Evolutionary conservation across 768 basidiomycete species (phyloP).

Genomic region (Psilocybe sp.): DNA sequence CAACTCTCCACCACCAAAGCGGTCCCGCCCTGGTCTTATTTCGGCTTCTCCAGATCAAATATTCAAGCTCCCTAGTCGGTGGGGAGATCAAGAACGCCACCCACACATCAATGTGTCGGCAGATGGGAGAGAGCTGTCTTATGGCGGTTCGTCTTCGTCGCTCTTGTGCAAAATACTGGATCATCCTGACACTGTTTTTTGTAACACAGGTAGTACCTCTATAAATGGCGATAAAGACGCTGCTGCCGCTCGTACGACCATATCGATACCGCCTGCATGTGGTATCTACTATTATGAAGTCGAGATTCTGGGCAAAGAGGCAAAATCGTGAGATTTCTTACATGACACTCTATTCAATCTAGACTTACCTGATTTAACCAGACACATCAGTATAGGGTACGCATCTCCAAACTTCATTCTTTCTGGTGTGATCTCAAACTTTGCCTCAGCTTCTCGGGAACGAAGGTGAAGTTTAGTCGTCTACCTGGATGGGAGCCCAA

Average conservation of each 20-base stretch:
- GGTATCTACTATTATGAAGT: conserved; percentile 97
- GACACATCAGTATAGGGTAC: conserved; percentile 82
- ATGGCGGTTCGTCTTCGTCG: conserved; percentile 47
- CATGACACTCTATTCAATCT: conserved; percentile 1
- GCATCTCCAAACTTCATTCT: background rate
- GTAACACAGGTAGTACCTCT: conserved; percentile 35
- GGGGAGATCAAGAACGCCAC: conserved; percentile 71
- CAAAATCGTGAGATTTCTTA: conserved; percentile 61
- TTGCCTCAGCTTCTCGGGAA: conserved; percentile 58
- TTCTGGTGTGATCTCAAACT: conserved; percentile 1
- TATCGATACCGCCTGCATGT: conserved; percentile 78
- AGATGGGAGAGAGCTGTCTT: conserved; percentile 74
- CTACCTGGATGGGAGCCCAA: conserved; percentile 84
- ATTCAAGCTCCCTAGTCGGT: conserved; percentile 69
- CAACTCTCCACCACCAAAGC: conserved; percentile 36
- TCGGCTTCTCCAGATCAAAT: conserved; percentile 33
- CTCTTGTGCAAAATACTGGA: background rate
- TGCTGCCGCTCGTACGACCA: conserved; percentile 74
- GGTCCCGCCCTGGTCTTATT: conserved; percentile 20
- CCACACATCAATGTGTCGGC: conserved; percentile 55
- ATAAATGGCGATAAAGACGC: conserved; percentile 76
- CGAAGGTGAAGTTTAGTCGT: conserved; percentile 63
- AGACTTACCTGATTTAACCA: conserved; percentile 24
- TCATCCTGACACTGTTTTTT: conserved; percentile 1
- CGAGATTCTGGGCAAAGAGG: conserved; percentile 74